Evolutionary conservation across 2,329 filamentous ascomycete species (phyloP), one percentile per base, ranked within the genome.

Genomic region (Neoarthrinium moseri): DNA sequence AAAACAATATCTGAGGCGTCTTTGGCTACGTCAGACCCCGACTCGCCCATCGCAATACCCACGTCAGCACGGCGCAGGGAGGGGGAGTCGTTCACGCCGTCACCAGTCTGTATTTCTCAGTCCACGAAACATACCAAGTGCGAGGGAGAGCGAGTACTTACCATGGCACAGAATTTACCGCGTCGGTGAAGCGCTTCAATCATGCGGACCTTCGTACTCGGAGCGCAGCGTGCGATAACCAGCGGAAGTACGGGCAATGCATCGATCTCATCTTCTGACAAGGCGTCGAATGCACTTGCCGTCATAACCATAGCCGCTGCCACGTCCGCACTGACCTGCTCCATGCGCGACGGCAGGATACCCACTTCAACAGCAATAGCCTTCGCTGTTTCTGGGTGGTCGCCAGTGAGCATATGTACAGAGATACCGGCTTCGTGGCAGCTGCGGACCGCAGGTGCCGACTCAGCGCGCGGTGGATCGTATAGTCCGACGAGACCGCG

Each of bases 141-240:
- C 91, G 84, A 54, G 89, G 86, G 5, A 91, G 77, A 1, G 87
- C 86, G 54, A 90, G 85, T 58, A 91, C 87, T 2, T 87, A 90
- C 0, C 63, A 54, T 88, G 27, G 84, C 84, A 44, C 78, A 82
- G 62, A 84, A 88, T 38, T 38, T 8, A 7, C 29, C 29, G 26
- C 26, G 20, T 30, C 38, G n/a, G 11, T 18, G 22, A 6, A 27
- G 38, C 6, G 38, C 38, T 11, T 86, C 82, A 51, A 88, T 86
- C 84, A 88, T 88, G 45, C 84, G 76, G 15, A 86, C 83, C 62
- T 89, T 89, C 8, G 85, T 88, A 43, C 79, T 75, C 1, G 86
- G 85, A 3, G 83, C 81, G 56, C 84, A 88, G 21, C 84, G 75
- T 27, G 84, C 84, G 49, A 87, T 83, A 5, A 88, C 84, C 3